A percentile compares a stretch with the other conserved stretches of the same genome.
Evolutionary conservation across 768 basidiomycete species (phyloP).

Genomic region (Porphyrellus cyaneotinctus): DNA sequence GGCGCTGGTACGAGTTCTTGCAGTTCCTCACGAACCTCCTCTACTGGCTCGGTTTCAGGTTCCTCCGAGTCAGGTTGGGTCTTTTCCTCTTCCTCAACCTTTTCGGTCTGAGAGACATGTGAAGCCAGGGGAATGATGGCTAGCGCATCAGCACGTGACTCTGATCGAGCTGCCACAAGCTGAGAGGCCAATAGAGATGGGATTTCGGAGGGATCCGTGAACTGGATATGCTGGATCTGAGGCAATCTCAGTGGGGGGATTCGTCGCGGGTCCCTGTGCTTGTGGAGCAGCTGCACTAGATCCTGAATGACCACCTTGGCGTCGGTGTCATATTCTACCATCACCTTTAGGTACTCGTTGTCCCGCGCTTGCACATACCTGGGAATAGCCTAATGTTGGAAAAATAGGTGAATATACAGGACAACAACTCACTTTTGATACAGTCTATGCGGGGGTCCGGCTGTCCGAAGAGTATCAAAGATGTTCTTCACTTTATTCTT

Average conservation of each 20-base stretch:
- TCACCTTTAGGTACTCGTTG: constrained; percentile 12
- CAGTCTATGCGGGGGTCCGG: not conserved
- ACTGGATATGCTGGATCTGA: constrained; percentile 32
- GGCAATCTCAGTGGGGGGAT: not conserved
- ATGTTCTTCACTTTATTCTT: constrained; percentile 2
- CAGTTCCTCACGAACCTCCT: constrained; percentile 14
- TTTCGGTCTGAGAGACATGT: not conserved
- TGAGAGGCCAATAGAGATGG: constrained; percentile 25
- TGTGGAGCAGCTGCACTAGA: constrained; percentile 26
- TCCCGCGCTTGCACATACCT: not conserved
- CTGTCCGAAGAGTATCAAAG: constrained; percentile 7
- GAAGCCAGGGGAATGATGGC: constrained; percentile 13
- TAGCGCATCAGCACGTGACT: constrained; percentile 14
- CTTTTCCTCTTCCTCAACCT: not conserved
- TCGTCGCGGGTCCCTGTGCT: not conserved
- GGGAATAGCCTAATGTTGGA: not conserved
- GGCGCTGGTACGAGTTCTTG: constrained; percentile 5
- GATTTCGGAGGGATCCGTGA: constrained; percentile 28
- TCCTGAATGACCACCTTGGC: constrained; percentile 10
- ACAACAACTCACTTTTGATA: constrained; percentile 6
- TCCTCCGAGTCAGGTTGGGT: not conserved
- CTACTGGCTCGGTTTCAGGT: not conserved
- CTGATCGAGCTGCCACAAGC: constrained; percentile 10
- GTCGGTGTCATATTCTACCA: constrained; percentile 14
- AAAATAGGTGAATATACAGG: not conserved